These are phyloP conservation scores for Calophaca sinica DNA, from an alignment of 306 rosid genomes.

Conservation along the genomic window DNA sequence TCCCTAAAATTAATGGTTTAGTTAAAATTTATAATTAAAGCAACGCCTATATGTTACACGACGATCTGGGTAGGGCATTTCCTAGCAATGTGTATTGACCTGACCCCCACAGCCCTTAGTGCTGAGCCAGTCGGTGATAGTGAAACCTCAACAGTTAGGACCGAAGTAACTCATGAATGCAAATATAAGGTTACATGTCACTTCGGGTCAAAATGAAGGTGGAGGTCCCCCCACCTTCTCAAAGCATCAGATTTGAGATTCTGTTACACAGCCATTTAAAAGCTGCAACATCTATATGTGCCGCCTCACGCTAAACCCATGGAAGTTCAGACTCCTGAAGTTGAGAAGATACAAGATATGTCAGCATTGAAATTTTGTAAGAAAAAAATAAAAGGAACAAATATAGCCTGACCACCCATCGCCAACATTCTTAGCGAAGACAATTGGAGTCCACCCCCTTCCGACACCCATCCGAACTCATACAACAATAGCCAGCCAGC, in stretches of 20 bases:
- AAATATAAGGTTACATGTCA: constrained; percentile 43
- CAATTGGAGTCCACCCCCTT: neutral
- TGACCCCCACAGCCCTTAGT: constrained; percentile 13
- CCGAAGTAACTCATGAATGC: constrained; percentile 42
- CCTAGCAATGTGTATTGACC: constrained; percentile 24
- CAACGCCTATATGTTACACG: constrained; percentile 46
- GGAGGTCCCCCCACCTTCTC: constrained; percentile 39
- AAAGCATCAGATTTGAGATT: constrained; percentile 43
- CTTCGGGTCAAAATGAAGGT: constrained; percentile 44
- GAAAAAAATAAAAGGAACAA: neutral
- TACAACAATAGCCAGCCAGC: neutral
- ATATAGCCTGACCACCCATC: neutral
- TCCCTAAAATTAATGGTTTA: constrained; percentile 32
- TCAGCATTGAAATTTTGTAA: constrained; percentile 34
- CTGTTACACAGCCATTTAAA: constrained; percentile 24
- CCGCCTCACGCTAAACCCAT: constrained; percentile 37
- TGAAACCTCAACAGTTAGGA: constrained; percentile 43
- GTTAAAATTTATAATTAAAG: constrained; percentile 44
- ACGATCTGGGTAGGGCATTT: constrained; percentile 33
- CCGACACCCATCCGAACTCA: neutral
- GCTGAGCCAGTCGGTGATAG: constrained; percentile 39
- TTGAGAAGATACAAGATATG: constrained; percentile 27
- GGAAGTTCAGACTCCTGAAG: constrained; percentile 48
- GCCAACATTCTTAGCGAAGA: constrained; percentile 1
- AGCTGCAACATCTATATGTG: constrained; percentile 34